Conservation (phyloP, 148 eudicot genomes). For the Spergularia marina region DNA sequence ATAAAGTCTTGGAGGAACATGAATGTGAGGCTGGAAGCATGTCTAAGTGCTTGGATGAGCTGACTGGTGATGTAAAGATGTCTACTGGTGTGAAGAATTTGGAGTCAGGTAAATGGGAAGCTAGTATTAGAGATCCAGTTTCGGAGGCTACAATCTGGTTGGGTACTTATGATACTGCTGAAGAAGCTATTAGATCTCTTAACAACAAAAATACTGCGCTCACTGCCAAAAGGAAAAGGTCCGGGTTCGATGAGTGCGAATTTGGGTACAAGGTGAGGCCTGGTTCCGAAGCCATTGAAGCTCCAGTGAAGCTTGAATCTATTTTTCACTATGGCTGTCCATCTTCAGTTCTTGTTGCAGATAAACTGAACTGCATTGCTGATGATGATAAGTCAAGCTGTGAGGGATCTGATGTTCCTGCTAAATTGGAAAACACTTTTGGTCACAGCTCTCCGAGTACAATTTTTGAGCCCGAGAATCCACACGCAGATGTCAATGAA, state of each 20-base stretch:
- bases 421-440: not conserved
- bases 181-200: not conserved
- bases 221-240: too few relatives aligned
- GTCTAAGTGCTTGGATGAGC: not conserved
- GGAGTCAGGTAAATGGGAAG: not conserved
- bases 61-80: not conserved
- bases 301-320: too few relatives aligned
- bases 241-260: too few relatives aligned
- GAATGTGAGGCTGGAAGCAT: not conserved
- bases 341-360: not conserved
- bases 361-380: too few relatives aligned
- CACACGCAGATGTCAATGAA: not conserved
- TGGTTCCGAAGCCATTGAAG: too few relatives aligned
- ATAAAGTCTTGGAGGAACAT: not conserved
- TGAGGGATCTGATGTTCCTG: too few relatives aligned
- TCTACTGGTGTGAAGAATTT: not conserved
- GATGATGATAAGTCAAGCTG: too few relatives aligned
- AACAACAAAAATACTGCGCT: not conserved
- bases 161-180: not conserved
- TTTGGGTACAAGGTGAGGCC: too few relatives aligned
- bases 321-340: not conserved
- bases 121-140: not conserved
- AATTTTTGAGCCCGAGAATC: not conserved
- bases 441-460: slow-evolving; percentile 5
- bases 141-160: not conserved